Conservation (phyloP, 495 filamentous ascomycete genomes). For the Pseudevernia furfuracea region DNA sequence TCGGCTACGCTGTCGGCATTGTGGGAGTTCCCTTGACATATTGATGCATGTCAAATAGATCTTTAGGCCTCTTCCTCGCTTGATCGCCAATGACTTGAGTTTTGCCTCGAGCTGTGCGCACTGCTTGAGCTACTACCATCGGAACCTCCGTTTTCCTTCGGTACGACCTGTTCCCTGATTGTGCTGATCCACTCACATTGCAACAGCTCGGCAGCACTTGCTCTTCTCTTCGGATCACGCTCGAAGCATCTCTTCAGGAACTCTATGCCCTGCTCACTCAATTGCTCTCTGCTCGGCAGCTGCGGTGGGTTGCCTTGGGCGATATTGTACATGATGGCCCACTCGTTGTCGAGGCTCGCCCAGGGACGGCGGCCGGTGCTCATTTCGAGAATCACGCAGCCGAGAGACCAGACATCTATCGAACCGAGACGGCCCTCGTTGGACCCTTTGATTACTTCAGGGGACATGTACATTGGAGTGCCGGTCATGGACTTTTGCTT, state of each 20-base stretch:
- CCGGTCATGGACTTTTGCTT: constrained; percentile 86
- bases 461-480: constrained; percentile 99
- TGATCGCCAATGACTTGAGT: constrained; percentile 13
- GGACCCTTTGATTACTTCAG: constrained; percentile 90
- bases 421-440: constrained; percentile 66
- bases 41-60: background rate
- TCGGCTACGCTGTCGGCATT: background rate
- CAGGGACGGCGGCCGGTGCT: constrained; percentile 89
- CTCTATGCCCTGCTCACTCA: constrained; percentile 76
- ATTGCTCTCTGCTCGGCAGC: constrained; percentile 71
- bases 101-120: constrained; percentile 14
- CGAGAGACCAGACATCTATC: constrained; percentile 96
- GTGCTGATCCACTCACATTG: constrained; percentile 93
- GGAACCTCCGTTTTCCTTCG: constrained; percentile 32
- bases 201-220: constrained; percentile 79
- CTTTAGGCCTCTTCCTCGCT: background rate
- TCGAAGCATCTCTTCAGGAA: constrained; percentile 85
- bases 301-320: constrained; percentile 89
- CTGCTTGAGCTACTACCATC: constrained; percentile 9
- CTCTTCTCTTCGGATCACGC: constrained; percentile 69
- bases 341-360: constrained; percentile 97
- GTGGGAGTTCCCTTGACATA: background rate
- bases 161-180: constrained; percentile 52
- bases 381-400: constrained; percentile 97
- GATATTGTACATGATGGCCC: constrained; percentile 99